Conservation (phyloP, 1,284 basidiomycete species). For the Phylloporus sp. region DNA sequence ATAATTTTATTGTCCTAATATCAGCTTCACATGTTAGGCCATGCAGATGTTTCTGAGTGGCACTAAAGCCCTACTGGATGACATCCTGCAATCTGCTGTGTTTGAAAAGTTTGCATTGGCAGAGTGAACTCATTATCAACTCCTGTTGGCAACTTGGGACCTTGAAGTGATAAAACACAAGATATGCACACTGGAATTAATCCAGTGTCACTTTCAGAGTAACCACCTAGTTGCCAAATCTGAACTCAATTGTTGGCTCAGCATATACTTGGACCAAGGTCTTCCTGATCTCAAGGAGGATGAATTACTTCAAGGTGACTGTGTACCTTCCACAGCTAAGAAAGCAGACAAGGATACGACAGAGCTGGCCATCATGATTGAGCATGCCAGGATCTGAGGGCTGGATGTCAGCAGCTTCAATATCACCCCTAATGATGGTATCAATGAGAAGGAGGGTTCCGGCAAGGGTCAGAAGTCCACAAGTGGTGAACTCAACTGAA, state of each 20-base stretch:
- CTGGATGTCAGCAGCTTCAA: too few species aligned
- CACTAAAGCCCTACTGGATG: not conserved
- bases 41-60: not conserved
- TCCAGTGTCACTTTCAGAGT: not conserved
- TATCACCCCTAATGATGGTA: too few species aligned
- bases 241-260: not conserved
- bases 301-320: not conserved
- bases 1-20: not conserved
- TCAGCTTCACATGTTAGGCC: not conserved
- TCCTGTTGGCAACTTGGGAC: not conserved
- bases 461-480: too few species aligned
- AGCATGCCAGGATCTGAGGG: too few species aligned
- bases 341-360: too few species aligned
- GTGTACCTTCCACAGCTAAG: too few species aligned
- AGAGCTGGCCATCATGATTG: too few species aligned
- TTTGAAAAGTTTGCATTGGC: not conserved
- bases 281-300: conserved; percentile 4
- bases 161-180: not conserved
- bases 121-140: not conserved
- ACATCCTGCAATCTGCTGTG: not conserved
- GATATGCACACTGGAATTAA: not conserved
- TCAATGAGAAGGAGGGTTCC: too few species aligned
- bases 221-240: not conserved
- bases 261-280: not conserved
- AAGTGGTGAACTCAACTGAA: too few species aligned